Conservation (phyloP, 495 filamentous ascomycete species). For the Venustampulla echinocandica region DNA sequence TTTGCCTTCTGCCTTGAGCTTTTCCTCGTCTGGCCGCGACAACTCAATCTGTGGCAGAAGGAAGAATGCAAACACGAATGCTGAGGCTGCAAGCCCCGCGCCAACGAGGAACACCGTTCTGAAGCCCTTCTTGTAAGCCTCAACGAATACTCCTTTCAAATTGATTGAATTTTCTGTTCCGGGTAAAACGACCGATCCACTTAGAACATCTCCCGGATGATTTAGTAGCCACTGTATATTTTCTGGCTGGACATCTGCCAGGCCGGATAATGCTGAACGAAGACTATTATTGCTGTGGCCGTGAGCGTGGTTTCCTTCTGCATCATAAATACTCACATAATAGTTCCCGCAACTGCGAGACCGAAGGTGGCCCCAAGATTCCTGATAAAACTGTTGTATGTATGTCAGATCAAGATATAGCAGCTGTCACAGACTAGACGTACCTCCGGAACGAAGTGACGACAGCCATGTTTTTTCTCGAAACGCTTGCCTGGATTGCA, state of each 20-base stretch:
- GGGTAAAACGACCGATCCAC: slow-evolving; percentile 29
- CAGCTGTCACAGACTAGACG: slow-evolving; percentile 28
- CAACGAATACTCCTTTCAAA: slow-evolving; percentile 32
- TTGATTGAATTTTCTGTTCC: slow-evolving; percentile 29
- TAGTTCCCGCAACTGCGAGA: slow-evolving; percentile 42
- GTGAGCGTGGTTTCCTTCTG: no score
- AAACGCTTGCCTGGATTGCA: no score
- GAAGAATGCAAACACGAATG: slow-evolving; percentile 34
- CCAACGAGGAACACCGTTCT: slow-evolving; percentile 42
- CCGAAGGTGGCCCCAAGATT: slow-evolving; percentile 46
- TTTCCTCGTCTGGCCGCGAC: slow-evolving; percentile 33
- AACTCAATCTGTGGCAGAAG: slow-evolving; percentile 42
- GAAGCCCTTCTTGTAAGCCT: slow-evolving; percentile 41
- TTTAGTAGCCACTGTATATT: background rate
- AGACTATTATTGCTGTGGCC: slow-evolving; percentile 22
- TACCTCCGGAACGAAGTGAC: slow-evolving; percentile 42
- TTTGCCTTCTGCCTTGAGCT: slow-evolving; percentile 38
- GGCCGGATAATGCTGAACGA: background rate
- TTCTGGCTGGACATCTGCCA: background rate
- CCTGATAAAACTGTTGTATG: slow-evolving; percentile 36
- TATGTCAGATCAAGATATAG: background rate
- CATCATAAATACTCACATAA: no score
- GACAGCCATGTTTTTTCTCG: slow-evolving; percentile 46
- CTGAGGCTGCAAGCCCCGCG: slow-evolving; percentile 36
- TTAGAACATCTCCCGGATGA: slow-evolving; percentile 32